Conservation (phyloP, 1,284 basidiomycete genomes). For the Golubevia sp. region DNA sequence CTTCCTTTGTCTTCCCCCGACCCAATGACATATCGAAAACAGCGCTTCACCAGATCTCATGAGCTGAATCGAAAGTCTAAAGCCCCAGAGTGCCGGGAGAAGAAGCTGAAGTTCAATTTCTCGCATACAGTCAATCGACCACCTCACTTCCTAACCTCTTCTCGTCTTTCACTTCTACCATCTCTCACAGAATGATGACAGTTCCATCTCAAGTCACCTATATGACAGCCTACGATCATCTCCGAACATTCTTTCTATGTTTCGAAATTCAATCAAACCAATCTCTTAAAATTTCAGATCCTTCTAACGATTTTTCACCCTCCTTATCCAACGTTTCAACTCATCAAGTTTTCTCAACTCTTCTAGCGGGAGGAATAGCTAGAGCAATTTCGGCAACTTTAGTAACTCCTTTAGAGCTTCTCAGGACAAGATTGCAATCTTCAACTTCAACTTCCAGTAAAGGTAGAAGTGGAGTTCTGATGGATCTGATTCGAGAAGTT, state of each 20-base stretch:
- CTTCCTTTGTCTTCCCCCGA: not conserved
- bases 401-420: constrained; percentile 86
- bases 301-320: too few species aligned
- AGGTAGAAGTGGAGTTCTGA: too few species aligned
- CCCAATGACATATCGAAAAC: too few species aligned
- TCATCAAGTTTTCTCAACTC: constrained; percentile 70
- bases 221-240: constrained; percentile 93
- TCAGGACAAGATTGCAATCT: constrained; percentile 86
- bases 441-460: constrained; percentile 12
- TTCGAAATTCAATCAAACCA: constrained; percentile 13
- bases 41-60: too few species aligned
- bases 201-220: constrained; percentile 91
- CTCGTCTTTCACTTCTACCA: not conserved
- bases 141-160: not conserved
- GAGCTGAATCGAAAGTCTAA: too few species aligned
- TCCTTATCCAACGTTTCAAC: constrained; percentile 12
- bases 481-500: not conserved
- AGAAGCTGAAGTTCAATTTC: too few species aligned
- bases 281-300: constrained; percentile 4
- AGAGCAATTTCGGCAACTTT: constrained; percentile 79
- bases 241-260: constrained; percentile 66
- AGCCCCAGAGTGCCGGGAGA: too few species aligned
- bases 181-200: constrained; percentile 67
- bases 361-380: constrained; percentile 81
- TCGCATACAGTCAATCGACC: too few species aligned